Evolutionary conservation across 768 basidiomycete species (phyloP).

Genomic region (Termitomyces sp.): DNA sequence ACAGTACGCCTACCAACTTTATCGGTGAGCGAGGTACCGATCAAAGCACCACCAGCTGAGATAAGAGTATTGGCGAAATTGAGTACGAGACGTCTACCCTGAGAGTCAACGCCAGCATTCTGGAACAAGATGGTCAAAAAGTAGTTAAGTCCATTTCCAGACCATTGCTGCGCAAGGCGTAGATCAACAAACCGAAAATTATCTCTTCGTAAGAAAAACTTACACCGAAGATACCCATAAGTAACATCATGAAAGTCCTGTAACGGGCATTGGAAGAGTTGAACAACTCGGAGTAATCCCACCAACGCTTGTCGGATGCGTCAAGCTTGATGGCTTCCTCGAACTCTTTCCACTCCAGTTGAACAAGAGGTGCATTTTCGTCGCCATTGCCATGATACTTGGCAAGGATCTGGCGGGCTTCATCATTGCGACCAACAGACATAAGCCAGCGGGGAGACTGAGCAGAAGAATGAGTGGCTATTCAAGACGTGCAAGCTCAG

Average conservation of each 20-base stretch:
- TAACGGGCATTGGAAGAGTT: conserved; percentile 40
- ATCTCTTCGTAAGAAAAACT: background rate
- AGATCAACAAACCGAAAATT: background rate
- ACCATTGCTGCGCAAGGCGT: conserved; percentile 36
- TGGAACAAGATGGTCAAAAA: conserved; percentile 38
- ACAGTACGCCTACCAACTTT: conserved; percentile 38
- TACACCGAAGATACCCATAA: conserved; percentile 51
- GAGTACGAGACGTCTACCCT: conserved; percentile 31
- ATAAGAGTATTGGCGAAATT: conserved; percentile 39
- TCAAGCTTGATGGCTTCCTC: conserved; percentile 42
- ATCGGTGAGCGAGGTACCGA: conserved; percentile 36
- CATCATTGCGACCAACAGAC: conserved; percentile 40
- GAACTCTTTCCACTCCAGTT: conserved; percentile 46
- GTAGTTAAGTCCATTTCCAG: conserved; percentile 48
- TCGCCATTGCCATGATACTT: conserved; percentile 51
- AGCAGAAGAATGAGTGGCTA: background rate
- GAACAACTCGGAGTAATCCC: conserved; percentile 47
- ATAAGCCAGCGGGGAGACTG: conserved; percentile 53
- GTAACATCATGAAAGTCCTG: conserved; percentile 39
- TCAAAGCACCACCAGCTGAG: conserved; percentile 32
- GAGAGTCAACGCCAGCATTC: conserved; percentile 31
- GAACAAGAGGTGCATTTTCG: conserved; percentile 42
- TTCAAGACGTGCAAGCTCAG: background rate
- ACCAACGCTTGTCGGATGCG: conserved; percentile 55
- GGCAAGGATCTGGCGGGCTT: conserved; percentile 40